Conservation (phyloP, 1,284 basidiomycete species). For the Melampsora larici-populina region DNA sequence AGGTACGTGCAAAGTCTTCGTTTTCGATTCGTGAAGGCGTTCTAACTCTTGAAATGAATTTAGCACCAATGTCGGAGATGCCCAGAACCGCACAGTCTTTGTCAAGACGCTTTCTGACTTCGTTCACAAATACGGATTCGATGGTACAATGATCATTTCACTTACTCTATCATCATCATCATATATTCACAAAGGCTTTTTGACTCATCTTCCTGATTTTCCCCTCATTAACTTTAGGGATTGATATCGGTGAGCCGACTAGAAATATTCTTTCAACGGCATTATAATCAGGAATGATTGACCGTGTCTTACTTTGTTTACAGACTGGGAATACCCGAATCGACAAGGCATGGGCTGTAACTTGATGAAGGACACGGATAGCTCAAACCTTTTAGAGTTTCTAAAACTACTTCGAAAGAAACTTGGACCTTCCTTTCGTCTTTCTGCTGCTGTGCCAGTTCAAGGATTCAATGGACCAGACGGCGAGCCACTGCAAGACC, state of each 20-base stretch:
- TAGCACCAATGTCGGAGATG: constrained; percentile 14
- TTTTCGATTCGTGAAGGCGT: too few species aligned
- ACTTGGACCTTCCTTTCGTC: neutral
- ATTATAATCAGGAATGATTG: too few species aligned
- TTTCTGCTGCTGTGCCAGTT: constrained; percentile 7
- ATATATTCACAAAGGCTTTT: neutral
- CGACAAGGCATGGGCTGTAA: constrained; percentile 7
- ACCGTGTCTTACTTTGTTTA: neutral
- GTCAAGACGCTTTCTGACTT: constrained; percentile 7
- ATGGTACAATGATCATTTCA: constrained; percentile 5
- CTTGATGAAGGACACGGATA: neutral
- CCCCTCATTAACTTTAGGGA: neutral
- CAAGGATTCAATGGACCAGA: neutral
- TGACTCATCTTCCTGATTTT: neutral
- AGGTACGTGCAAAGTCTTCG: neutral
- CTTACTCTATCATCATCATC: neutral
- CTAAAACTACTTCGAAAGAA: neutral
- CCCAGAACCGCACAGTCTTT: constrained; percentile 22
- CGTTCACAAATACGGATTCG: constrained; percentile 28
- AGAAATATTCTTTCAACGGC: neutral
- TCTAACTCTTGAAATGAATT: too few species aligned
- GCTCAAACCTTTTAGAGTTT: neutral
- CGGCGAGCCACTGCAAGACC: neutral
- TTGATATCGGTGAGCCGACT: constrained; percentile 2
- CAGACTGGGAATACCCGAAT: constrained; percentile 20